Percentiles rank a stretch among this genome's conserved stretches.
Conservation (phyloP, 805 yeast genomes). For the Candida qinlingensis region DNA sequence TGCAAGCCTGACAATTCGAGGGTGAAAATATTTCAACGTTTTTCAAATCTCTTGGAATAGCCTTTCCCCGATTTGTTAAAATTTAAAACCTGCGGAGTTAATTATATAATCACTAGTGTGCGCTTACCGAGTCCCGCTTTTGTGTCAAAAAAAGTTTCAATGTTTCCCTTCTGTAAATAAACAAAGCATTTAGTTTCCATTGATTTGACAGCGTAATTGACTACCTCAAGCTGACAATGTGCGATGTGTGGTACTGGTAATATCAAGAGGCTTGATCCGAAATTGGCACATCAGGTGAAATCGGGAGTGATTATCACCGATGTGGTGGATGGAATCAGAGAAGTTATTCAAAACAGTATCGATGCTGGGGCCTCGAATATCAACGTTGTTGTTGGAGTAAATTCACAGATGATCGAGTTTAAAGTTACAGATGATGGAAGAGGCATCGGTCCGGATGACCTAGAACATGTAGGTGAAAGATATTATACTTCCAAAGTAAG, state of each 20-base stretch:
- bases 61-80: too few species aligned
- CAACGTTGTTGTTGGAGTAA: slow-evolving; percentile 31
- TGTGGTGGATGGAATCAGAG: slow-evolving; percentile 39
- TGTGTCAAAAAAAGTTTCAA: too few species aligned
- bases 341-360: slow-evolving; percentile 48
- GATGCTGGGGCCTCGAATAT: slow-evolving; percentile 46
- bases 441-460: slow-evolving; percentile 53
- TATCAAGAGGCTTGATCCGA: slow-evolving; percentile 2
- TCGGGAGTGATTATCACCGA: slow-evolving; percentile 28
- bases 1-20: too few species aligned
- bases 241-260: too few species aligned
- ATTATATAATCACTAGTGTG: too few species aligned
- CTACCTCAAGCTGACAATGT: too few species aligned
- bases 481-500: slow-evolving; percentile 53
- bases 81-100: too few species aligned
- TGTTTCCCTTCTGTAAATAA: too few species aligned
- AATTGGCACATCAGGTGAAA: slow-evolving; percentile 7
- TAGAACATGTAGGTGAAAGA: slow-evolving; percentile 40
- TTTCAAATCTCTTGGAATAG: too few species aligned
- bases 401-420: slow-evolving; percentile 25
- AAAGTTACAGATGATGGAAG: slow-evolving; percentile 62
- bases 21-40: too few species aligned
- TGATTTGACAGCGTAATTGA: background rate
- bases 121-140: too few species aligned
- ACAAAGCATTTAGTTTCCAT: background rate